Base-by-base conservation (phyloP, 176 grass and related monocot species). In the Phyllostachys edulis region DNA sequence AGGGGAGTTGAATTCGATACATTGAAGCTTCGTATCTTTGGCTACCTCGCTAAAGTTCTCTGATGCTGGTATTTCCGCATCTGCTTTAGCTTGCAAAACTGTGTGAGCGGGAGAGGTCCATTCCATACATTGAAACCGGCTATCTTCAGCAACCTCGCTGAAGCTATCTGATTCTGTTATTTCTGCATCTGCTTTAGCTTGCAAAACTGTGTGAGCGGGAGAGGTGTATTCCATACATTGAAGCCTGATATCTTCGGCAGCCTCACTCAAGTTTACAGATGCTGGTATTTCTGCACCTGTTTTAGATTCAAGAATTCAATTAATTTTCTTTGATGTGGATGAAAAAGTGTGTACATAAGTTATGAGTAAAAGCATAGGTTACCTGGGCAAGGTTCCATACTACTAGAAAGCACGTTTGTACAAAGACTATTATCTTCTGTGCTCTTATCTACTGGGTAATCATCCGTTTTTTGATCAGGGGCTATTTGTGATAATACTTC, bases 1-100 rank as follows among this genome's bases (percentile, higher is more conserved):
- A n/a, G 93, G 93, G 70, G 93, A 92, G 55, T 29, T 46, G 83
- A 75, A 95, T 69, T 92, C 84, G 37, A 61, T 63, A 73, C 76
- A 80, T 14, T 80, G 71, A 76, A 73, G 34, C 59, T 37, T 78
- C 44, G 14, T 27, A 49, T 24, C 51, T 80, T 67, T 50, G 8
- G 77, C 69, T 83, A 54, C 57, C 13, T 84, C 63, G 13, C 73
- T 78, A 27, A 78, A 69, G 36, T 82, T 88, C 77, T 73, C 52
- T 68, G 82, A 84, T 80, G 83, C 65, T 84, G 76, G 47, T 57
- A 78, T 86, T 37, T 84, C 56, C 74, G 7, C 52, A 45, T 32
- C 89, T 90, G 87, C 55, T 88, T 89, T 73, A 67, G 57, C 17
- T 77, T 69, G 60, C 56, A 54, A 61, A 72, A 85, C 63, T 63